A percentile compares a stretch with the other conserved stretches of the same genome.
These are phyloP conservation scores for Kodamaea kaohsiungensis DNA, from an alignment of 805 yeast genomes.

Conservation along the genomic window DNA sequence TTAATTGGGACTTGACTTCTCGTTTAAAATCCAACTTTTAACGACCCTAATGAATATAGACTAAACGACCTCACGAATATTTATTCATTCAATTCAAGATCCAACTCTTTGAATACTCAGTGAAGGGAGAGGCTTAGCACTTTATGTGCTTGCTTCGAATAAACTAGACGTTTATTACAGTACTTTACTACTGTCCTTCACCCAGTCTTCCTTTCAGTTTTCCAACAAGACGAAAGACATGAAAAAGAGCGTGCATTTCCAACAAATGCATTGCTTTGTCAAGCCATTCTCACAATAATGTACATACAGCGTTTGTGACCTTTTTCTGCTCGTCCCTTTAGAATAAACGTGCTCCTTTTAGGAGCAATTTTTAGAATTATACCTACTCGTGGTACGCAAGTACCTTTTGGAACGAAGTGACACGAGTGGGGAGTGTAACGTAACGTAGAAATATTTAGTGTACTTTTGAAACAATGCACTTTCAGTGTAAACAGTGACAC, in stretches of 20 bases:
- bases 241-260: conserved; percentile 16
- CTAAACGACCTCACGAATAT: conserved; percentile 15
- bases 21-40: conserved; percentile 42
- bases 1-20: conserved; percentile 10
- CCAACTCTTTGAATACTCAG: conserved; percentile 18
- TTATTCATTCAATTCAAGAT: conserved; percentile 16
- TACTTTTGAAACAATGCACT: too few species aligned
- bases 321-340: conserved; percentile 10
- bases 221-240: conserved; percentile 16
- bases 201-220: conserved; percentile 16
- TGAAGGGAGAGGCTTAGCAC: conserved; percentile 4
- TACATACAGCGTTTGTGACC: conserved; percentile 11
- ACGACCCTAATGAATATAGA: conserved; percentile 24
- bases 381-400: too few species aligned
- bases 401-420: too few species aligned
- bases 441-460: too few species aligned
- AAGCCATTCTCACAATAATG: conserved; percentile 6
- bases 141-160: not conserved
- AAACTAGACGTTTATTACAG: conserved; percentile 7
- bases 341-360: not conserved
- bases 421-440: too few species aligned
- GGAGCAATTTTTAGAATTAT: not conserved
- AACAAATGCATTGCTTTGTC: conserved; percentile 15
- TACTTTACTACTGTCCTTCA: not conserved
- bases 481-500: too few species aligned